These are phyloP conservation scores for Annulohypoxylon stygium DNA, from an alignment of 495 filamentous ascomycete species.

Conservation along the genomic window DNA sequence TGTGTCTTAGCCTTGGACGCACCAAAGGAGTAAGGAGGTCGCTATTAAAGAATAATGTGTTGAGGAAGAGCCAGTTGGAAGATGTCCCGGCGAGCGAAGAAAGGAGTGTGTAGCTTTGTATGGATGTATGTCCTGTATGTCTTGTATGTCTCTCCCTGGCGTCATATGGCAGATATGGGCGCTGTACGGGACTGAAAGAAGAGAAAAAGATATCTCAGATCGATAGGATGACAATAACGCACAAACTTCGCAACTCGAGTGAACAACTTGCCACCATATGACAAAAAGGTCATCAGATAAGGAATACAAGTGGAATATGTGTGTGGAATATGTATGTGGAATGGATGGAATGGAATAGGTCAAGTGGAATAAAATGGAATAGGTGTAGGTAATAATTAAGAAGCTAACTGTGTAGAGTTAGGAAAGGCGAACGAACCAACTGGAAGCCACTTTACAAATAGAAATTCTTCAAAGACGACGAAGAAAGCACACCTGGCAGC, in stretches of 20 bases:
- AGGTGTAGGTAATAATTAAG: too few relatives aligned
- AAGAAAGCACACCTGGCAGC: neutral
- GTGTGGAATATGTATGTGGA: too few relatives aligned
- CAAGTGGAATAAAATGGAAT: neutral
- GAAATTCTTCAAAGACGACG: neutral
- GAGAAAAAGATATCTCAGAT: conserved; percentile 26
- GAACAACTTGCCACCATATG: conserved; percentile 23
- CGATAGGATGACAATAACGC: conserved; percentile 35
- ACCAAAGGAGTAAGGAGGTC: neutral
- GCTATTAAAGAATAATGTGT: neutral
- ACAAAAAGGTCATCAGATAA: conserved; percentile 22
- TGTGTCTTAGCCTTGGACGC: neutral
- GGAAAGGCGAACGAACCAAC: neutral
- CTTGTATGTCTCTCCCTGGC: conserved; percentile 6
- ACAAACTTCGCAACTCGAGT: conserved; percentile 34
- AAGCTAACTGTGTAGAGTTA: conserved; percentile 5
- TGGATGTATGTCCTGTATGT: neutral
- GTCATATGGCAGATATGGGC: conserved; percentile 12
- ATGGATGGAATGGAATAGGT: too few relatives aligned
- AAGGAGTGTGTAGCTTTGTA: neutral
- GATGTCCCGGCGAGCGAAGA: conserved; percentile 1
- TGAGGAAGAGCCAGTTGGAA: conserved; percentile 16
- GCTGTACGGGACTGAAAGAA: neutral
- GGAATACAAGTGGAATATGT: neutral
- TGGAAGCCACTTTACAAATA: neutral